Percentiles rank a stretch among this genome's conserved stretches.
Conservation (phyloP, 139 green algal genomes). For the Coelastrella sp. region DNA sequence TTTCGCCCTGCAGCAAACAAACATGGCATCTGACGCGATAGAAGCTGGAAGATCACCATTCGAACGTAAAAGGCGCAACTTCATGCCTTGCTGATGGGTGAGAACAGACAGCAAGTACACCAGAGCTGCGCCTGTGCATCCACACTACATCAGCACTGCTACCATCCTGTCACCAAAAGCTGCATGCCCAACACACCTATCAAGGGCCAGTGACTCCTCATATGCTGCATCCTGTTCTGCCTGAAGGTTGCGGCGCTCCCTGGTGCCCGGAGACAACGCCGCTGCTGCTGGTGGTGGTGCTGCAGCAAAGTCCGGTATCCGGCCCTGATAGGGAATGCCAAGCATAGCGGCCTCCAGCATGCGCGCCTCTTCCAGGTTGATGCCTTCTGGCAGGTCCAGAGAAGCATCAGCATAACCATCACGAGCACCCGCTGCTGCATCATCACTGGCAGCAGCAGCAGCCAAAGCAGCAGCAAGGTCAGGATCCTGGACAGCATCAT, state of each 20-base stretch:
- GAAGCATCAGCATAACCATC: not conserved
- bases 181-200: conserved; percentile 55
- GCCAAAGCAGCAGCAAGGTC: not conserved
- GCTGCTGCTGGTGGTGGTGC: not conserved
- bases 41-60: no score
- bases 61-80: not conserved
- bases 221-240: conserved; percentile 83
- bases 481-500: no score
- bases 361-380: conserved; percentile 74
- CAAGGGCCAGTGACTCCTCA: conserved; percentile 73
- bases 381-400: conserved; percentile 58
- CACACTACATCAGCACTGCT: not conserved
- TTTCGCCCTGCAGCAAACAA: conserved; percentile 56
- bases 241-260: conserved; percentile 58
- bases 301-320: conserved; percentile 57
- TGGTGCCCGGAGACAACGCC: conserved; percentile 45
- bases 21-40: no score
- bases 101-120: not conserved
- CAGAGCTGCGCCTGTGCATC: not conserved
- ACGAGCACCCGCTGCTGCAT: not conserved
- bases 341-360: conserved; percentile 90
- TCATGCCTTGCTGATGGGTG: not conserved
- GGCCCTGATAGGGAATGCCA: conserved; percentile 78
- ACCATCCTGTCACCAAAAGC: not conserved
- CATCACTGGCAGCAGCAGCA: not conserved